phyloP scores from a whole-genome alignment of 108 stramenopile genomes.

The Seminavis robusta region DNA sequence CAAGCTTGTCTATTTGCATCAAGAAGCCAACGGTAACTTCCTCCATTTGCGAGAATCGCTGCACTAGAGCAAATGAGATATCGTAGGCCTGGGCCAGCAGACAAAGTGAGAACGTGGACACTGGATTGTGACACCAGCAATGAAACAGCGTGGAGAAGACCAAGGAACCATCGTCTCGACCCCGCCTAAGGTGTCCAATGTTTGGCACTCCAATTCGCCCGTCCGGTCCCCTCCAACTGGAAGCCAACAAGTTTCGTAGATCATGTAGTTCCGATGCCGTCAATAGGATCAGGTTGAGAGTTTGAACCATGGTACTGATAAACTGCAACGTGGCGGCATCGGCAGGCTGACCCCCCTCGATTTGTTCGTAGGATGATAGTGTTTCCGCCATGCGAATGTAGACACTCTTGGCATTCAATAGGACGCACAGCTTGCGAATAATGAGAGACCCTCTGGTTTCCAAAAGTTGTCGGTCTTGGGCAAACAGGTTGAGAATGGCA shows the following conservation, averaged over 20 bases:
- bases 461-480: conserved; percentile 82
- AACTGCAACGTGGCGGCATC: conserved; percentile 82
- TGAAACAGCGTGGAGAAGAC: conserved; percentile 86
- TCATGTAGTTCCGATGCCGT: conserved; percentile 95
- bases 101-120: conserved; percentile 95
- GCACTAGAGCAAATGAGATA: conserved; percentile 87
- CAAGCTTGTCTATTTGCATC: conserved; percentile 98
- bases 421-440: conserved; percentile 93
- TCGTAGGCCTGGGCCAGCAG: conserved; percentile 95
- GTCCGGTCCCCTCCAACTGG: conserved; percentile 22
- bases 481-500: conserved; percentile 88
- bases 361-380: conserved; percentile 55
- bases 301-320: conserved; percentile 95
- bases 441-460: conserved; percentile 95
- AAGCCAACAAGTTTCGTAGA: conserved; percentile 66
- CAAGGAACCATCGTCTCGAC: conserved; percentile 39
- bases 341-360: conserved; percentile 24
- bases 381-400: conserved; percentile 90
- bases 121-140: conserved; percentile 98
- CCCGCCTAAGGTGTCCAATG: conserved; percentile 28
- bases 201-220: neutral
- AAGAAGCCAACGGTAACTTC: conserved; percentile 96
- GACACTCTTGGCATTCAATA: conserved; percentile 91
- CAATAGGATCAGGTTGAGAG: conserved; percentile 94
- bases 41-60: conserved; percentile 85